These are phyloP conservation scores for Guadua angustifolia DNA, from an alignment of 176 grass and related monocot genomes.

Conservation along the genomic window DNA sequence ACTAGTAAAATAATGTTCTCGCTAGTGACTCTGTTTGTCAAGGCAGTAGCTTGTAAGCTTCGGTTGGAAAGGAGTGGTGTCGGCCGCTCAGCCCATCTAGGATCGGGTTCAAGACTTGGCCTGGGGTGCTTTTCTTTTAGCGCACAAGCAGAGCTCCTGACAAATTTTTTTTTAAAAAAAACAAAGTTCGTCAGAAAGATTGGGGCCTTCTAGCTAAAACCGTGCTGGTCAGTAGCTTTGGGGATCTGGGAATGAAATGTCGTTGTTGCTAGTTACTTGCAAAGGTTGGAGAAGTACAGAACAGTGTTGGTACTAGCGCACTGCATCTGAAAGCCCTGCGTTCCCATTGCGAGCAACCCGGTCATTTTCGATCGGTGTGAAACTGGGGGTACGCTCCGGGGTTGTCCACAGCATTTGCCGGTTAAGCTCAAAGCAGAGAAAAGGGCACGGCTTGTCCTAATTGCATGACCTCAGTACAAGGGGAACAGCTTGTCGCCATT, in stretches of 20 bases:
- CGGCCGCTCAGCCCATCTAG: no score
- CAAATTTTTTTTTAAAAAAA: no score
- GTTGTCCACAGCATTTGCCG: neutral
- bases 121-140: no score
- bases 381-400: neutral
- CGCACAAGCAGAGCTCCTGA: no score
- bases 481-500: constrained; percentile 36
- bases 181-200: neutral
- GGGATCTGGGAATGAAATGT: neutral
- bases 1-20: neutral
- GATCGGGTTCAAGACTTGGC: no score
- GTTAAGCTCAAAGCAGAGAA: neutral
- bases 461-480: constrained; percentile 9
- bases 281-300: neutral
- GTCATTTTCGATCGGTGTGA: neutral
- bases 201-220: neutral
- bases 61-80: no score
- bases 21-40: neutral
- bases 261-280: neutral
- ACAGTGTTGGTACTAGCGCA: neutral
- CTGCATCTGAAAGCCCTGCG: neutral
- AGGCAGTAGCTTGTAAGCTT: neutral
- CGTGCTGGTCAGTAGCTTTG: neutral
- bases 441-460: neutral
- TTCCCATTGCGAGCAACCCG: neutral